Base-by-base conservation (phyloP, 495 filamentous ascomycete genomes). In the Lindgomyces ingoldianus region DNA sequence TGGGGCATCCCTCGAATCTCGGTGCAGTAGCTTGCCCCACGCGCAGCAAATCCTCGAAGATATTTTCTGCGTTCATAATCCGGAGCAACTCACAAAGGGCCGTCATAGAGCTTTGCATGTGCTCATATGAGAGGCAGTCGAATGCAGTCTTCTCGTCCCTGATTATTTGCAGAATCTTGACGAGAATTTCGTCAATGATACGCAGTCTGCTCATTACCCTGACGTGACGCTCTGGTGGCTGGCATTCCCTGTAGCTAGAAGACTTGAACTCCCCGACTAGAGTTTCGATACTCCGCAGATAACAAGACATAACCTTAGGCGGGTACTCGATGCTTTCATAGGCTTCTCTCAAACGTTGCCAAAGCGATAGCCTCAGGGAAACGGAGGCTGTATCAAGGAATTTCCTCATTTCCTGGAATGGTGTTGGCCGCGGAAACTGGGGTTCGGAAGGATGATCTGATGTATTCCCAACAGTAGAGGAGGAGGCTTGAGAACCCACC, bases 281-380 rank as follows among this genome's bases (percentile, higher is more conserved):
- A 25, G 89, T 85, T 70, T 92, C 89, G 53, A 98, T 90, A 65
- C 88, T 92, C 60, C 87, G 85, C 39, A 98, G 79, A 66, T 90
- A 84, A 74, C 91, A 96, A 0, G 87, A 91, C 22, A 98, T 83
- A 25, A 95, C 86, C 71, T 95, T 96, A 0, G 93, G 90, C 6
- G 83, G 80, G 70, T 95, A 93, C 14, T 88, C 83, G 57, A 97
- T 93, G 29, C 82, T 82, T 63, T 84, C 83, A 70, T 99, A 98
- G 0, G 95, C 91, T 30, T 92, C 88, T 24, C 90, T 86, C 14
- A 99, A 83, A 60, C 89, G 85, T 30, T 87, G 86, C 93, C 93
- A 98, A 1, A 99, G 78, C 61, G 93, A 88, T 2, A 98, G 76
- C 54, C 90, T 84, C 41, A 98, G 76, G 51, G 91, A 89, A 2